Evolutionary conservation across 169 alveolate species (phyloP).

Genomic region (Cryptosporidium bovis): DNA sequence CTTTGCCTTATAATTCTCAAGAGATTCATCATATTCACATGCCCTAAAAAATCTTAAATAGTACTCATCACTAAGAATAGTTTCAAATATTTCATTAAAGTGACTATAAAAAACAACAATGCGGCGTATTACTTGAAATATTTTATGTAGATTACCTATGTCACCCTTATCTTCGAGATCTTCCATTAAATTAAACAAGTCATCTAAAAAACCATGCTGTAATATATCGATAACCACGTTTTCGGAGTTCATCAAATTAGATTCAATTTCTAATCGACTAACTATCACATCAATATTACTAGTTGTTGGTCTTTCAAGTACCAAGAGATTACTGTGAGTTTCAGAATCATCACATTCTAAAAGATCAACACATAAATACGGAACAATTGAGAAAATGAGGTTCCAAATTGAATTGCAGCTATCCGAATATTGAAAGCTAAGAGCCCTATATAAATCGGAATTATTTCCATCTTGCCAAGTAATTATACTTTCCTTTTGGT

Average conservation of each 20-base stretch:
- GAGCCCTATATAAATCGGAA: conserved; percentile 75
- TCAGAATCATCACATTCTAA: conserved; percentile 26
- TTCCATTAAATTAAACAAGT: conserved; percentile 49
- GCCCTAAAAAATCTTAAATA: conserved; percentile 60
- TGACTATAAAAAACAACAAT: conserved; percentile 45
- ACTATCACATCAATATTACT: conserved; percentile 44
- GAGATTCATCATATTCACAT: conserved; percentile 68
- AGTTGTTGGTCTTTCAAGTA: conserved; percentile 30
- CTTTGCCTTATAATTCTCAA: conserved; percentile 47
- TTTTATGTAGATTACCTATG: conserved; percentile 36
- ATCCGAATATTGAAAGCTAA: conserved; percentile 77
- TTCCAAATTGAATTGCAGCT: conserved; percentile 77
- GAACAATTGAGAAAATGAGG: conserved; percentile 41
- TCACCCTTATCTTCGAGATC: conserved; percentile 36
- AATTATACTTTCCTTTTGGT: conserved; percentile 75
- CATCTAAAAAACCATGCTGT: conserved; percentile 32
- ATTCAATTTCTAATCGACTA: conserved; percentile 40
- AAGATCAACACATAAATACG: conserved; percentile 64
- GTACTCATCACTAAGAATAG: conserved; percentile 57
- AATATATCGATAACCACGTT: conserved; percentile 31
- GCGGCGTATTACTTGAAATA: conserved; percentile 48
- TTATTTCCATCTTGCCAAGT: conserved; percentile 79
- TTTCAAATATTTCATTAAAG: conserved; percentile 58
- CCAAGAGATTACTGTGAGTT: neutral
- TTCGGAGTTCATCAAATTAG: conserved; percentile 43